phyloP scores from a whole-genome alignment of 2,329 filamentous ascomycete genomes.

The Plenodomus tracheiphilus region DNA sequence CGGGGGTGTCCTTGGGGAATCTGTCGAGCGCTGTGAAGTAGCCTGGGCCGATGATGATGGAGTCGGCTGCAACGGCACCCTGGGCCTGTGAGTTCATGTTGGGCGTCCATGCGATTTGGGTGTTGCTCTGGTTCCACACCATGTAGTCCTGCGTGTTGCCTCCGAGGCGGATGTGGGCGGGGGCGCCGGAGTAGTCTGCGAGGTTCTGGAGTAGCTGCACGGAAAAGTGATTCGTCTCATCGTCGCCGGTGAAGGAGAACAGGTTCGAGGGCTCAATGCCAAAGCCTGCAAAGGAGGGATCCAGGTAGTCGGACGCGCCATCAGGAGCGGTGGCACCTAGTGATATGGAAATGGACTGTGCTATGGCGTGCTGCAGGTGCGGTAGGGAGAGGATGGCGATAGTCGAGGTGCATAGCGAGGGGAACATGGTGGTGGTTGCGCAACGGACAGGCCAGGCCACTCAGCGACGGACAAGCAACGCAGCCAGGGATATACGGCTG shows the following conservation, averaged over 20 bases:
- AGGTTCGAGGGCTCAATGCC: constrained; percentile 59
- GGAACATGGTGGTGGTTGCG: constrained; percentile 17
- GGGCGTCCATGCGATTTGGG: constrained; percentile 41
- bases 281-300: constrained; percentile 54
- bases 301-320: constrained; percentile 41
- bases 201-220: constrained; percentile 55
- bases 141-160: constrained; percentile 58
- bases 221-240: constrained; percentile 49
- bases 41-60: constrained; percentile 52
- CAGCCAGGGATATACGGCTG: neutral
- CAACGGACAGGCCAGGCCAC: neutral
- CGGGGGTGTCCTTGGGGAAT: constrained; percentile 54
- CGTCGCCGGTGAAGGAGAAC: constrained; percentile 54
- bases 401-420: constrained; percentile 19
- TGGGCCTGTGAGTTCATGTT: constrained; percentile 47
- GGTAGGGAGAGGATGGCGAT: constrained; percentile 21
- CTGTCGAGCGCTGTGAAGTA: constrained; percentile 55
- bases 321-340: constrained; percentile 31
- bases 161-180: constrained; percentile 54
- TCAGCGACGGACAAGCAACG: neutral
- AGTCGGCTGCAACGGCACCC: constrained; percentile 48
- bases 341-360: constrained; percentile 40
- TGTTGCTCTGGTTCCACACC: constrained; percentile 47
- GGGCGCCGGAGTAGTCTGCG: constrained; percentile 53
- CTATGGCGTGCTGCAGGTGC: constrained; percentile 17